Base-by-base conservation (phyloP, 2,329 filamentous ascomycete species). In the Penicillium sp. region DNA sequence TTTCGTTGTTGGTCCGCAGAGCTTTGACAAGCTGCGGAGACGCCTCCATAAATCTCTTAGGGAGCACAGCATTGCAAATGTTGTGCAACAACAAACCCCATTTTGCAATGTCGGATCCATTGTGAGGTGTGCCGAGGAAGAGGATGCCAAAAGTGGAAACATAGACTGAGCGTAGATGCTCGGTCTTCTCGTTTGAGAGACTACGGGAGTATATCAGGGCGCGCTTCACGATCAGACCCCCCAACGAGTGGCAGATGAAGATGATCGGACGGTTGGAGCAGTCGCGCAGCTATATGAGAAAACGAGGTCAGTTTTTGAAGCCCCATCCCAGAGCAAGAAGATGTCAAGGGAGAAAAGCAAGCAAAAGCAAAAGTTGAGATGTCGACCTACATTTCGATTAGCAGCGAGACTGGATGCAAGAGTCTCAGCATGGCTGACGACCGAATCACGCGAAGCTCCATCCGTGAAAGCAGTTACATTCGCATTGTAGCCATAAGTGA, bases 41-140 rank as follows among this genome's bases (percentile, higher is more conserved):
- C 0, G 82, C 82, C 52, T 89, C 85, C 61, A 91, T 80, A 48
- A 90, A 73, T 60, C 82, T 84, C 67, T 80, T 85, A 0, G 87
- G 87, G 12, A 89, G 69, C 16, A 90, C 79, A 0, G 82, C 81
- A 50, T 82, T 80, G 48, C 85, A 84, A 77, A 91, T 87, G 59
- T 80, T 82, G 70, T 91, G 86, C 34, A 91, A 74, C 52, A 88
- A 75, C 12, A 81, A 73, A 0, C 84, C 87, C 86, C 87, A 90
- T 63, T 82, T 80, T 1, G 87, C 88, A 2, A 86, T 73, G 59
- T 86, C 85, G 2, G 87, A 85, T 9, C 88, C 88, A 18, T 80
- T 83, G 68, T 91, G 89, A 7, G 89, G 89, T 15, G 89, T 92
- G 15, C 88, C 89, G 29, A 92, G 79, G 68, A 92, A 92, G 34